Conservation (phyloP, 352 stramenopile genomes). For the Globisporangium carolinianum region DNA sequence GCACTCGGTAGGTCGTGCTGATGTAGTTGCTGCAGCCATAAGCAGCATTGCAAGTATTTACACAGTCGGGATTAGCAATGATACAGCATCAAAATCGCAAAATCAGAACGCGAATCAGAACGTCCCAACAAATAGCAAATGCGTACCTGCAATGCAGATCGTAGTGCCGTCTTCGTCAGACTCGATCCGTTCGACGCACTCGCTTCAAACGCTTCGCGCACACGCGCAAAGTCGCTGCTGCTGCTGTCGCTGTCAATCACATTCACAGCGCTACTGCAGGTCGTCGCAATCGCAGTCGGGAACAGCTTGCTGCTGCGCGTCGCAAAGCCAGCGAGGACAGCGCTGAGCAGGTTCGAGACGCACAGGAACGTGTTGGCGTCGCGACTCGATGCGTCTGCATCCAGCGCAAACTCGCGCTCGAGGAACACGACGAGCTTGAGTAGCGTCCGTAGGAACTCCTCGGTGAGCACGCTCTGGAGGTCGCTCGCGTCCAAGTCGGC, state of each 20-base stretch:
- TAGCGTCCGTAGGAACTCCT: constrained; percentile 71
- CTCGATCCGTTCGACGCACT: constrained; percentile 17
- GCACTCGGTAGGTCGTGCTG: not conserved
- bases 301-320: constrained; percentile 42
- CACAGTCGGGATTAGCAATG: no score
- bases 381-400: not conserved
- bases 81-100: no score
- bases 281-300: constrained; percentile 12
- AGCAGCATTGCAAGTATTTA: not conserved
- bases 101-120: no score
- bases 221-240: constrained; percentile 7
- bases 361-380: constrained; percentile 35
- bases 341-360: constrained; percentile 64
- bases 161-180: constrained; percentile 17
- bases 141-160: constrained; percentile 29
- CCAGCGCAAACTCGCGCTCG: constrained; percentile 50
- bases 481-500: constrained; percentile 59
- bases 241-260: not conserved
- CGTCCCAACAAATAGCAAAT: not conserved
- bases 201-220: constrained; percentile 20
- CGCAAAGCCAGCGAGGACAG: constrained; percentile 49
- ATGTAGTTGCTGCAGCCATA: not conserved
- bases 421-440: constrained; percentile 71
- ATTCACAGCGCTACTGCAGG: no score
- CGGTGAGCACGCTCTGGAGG: constrained; percentile 63